Evolutionary conservation across 148 eudicot genomes (phyloP).

Genomic region (Selenicereus undatus): DNA sequence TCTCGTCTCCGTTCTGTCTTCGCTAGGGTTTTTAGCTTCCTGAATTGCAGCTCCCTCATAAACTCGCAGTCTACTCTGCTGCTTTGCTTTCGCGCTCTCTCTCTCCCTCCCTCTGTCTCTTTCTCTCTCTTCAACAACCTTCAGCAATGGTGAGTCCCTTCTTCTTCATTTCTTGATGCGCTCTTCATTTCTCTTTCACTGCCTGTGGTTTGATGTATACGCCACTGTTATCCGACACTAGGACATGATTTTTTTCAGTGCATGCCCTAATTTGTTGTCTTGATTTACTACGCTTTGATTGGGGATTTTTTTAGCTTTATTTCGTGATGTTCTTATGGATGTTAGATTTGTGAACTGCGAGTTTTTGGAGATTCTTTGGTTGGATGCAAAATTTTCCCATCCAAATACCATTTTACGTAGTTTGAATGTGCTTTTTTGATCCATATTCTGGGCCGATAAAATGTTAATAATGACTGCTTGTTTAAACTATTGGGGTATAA

Average conservation of each 20-base stretch:
- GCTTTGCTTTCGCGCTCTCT: not conserved
- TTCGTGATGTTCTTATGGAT: too few species aligned
- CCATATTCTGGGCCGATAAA: too few species aligned
- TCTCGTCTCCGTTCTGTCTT: not conserved
- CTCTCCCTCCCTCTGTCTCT: not conserved
- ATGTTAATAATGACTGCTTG: not conserved
- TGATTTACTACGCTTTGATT: not conserved
- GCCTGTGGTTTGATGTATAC: not conserved
- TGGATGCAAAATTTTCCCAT: not conserved
- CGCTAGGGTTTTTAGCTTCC: not conserved
- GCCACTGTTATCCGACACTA: not conserved
- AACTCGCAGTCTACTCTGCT: not conserved
- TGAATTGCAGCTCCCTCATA: not conserved
- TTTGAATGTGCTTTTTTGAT: too few species aligned
- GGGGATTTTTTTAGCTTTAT: not conserved
- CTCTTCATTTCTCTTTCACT: not conserved
- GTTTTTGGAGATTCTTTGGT: not conserved
- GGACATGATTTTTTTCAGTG: not conserved
- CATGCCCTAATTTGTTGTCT: not conserved
- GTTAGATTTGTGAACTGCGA: not conserved
- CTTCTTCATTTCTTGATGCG: not conserved
- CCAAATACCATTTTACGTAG: too few species aligned
- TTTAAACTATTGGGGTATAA: not conserved
- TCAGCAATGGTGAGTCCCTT: conserved; percentile 4
- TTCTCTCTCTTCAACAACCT: not conserved